These are phyloP conservation scores for Eutrema yunnanense DNA, from an alignment of 345 rosid genomes.

Conservation along the genomic window DNA sequence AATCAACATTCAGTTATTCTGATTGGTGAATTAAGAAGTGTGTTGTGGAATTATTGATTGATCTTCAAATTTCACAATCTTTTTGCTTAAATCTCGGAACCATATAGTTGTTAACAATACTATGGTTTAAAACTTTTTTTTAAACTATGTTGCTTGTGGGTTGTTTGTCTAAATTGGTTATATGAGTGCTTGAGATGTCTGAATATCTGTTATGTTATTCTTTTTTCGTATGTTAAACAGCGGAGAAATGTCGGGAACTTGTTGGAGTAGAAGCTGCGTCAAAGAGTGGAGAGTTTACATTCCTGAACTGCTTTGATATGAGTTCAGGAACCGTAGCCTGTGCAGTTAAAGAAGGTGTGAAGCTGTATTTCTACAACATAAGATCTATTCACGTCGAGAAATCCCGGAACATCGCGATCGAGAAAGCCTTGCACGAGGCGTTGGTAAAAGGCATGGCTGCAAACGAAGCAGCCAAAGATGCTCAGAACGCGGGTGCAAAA, in stretches of 20 bases:
- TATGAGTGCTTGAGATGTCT: not conserved
- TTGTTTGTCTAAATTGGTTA: not conserved
- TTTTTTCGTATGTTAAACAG: slow-evolving; percentile 28
- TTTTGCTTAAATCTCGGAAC: not conserved
- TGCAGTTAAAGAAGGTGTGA: slow-evolving; percentile 79
- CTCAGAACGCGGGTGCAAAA: slow-evolving; percentile 69
- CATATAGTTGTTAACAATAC: not conserved
- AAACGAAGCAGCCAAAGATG: slow-evolving; percentile 63
- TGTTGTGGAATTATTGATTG: not conserved
- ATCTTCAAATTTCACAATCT: not conserved
- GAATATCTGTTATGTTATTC: not conserved
- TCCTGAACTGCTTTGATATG: slow-evolving; percentile 90
- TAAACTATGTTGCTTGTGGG: not conserved
- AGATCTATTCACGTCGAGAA: slow-evolving; percentile 76
- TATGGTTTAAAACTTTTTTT: not conserved
- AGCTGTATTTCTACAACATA: slow-evolving; percentile 78
- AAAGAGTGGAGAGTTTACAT: slow-evolving; percentile 81
- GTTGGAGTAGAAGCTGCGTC: slow-evolving; percentile 81
- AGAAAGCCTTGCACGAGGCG: slow-evolving; percentile 59
- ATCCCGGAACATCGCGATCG: slow-evolving; percentile 56
- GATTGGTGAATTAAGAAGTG: too few species aligned
- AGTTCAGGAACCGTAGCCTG: slow-evolving; percentile 79
- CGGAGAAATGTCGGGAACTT: slow-evolving; percentile 82
- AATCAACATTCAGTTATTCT: too few species aligned
- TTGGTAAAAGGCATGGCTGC: slow-evolving; percentile 55